Conservation (phyloP, 2,329 filamentous ascomycete species). For the Cladobotryum mycophilum region DNA sequence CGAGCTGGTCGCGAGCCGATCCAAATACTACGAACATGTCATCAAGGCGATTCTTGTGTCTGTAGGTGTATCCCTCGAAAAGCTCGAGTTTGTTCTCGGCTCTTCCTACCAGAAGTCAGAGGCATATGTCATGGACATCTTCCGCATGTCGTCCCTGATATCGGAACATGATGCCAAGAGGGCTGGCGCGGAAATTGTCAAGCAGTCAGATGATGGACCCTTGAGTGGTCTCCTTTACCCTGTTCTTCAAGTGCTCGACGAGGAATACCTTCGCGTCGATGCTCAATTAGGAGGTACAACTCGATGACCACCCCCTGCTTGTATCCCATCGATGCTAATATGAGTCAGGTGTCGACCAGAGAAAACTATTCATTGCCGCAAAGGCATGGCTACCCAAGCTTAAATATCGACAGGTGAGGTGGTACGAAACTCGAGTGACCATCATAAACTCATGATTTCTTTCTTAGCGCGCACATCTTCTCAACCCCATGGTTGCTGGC, state of each 20-base stretch:
- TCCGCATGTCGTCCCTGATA: constrained; percentile 64
- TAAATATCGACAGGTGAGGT: constrained; percentile 62
- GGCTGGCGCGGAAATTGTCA: constrained; percentile 89
- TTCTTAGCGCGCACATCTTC: constrained; percentile 31
- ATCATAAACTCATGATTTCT: background rate
- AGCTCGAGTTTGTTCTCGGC: constrained; percentile 77
- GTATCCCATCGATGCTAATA: background rate
- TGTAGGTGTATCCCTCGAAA: constrained; percentile 71
- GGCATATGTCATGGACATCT: constrained; percentile 79
- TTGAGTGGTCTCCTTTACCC: constrained; percentile 45
- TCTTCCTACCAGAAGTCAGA: constrained; percentile 68
- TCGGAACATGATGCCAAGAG: constrained; percentile 80
- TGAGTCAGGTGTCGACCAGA: constrained; percentile 61
- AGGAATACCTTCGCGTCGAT: constrained; percentile 82
- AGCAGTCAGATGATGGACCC: constrained; percentile 74
- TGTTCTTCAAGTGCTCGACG: constrained; percentile 76
- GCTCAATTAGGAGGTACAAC: constrained; percentile 69
- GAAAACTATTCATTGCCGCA: constrained; percentile 83
- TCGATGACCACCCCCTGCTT: background rate
- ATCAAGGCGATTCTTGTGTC: constrained; percentile 71
- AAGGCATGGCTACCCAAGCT: constrained; percentile 80
- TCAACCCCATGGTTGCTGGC: constrained; percentile 79
- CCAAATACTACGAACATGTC: constrained; percentile 73
- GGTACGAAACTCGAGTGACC: background rate
- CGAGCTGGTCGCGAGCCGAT: constrained; percentile 76